These are phyloP conservation scores for Penicillium aurantiogriseum DNA, from an alignment of 2,329 filamentous ascomycete species.

Conservation along the genomic window DNA sequence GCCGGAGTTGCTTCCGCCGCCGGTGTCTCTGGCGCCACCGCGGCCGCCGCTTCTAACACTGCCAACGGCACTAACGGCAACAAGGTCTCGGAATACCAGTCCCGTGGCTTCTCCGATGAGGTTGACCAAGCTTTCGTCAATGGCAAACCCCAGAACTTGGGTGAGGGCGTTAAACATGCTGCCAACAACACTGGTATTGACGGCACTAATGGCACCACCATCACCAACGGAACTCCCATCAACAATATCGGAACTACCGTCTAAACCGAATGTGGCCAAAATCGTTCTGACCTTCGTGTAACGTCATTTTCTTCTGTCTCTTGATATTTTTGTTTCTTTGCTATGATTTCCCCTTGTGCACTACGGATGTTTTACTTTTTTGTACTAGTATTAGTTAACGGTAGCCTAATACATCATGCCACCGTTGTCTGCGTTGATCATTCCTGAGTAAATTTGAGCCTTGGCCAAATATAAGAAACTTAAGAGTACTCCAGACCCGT, in stretches of 20 bases:
- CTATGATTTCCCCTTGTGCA: slow-evolving; percentile 28
- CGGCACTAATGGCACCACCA: not conserved
- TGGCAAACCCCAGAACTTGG: slow-evolving; percentile 14
- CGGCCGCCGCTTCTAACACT: slow-evolving; percentile 5
- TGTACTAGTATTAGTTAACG: slow-evolving; percentile 21
- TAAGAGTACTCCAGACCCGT: not conserved
- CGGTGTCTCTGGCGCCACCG: slow-evolving; percentile 12
- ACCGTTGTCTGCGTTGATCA: slow-evolving; percentile 14
- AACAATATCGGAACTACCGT: slow-evolving; percentile 4
- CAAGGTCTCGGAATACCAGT: slow-evolving; percentile 17
- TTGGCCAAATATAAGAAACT: not conserved
- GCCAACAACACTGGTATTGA: slow-evolving; percentile 9
- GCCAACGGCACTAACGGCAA: slow-evolving; percentile 4
- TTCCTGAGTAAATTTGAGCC: not conserved
- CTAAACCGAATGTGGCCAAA: not conserved
- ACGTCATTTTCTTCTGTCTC: not conserved
- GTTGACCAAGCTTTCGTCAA: slow-evolving; percentile 34
- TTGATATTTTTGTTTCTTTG: slow-evolving; percentile 8
- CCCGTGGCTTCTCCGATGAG: slow-evolving; percentile 34
- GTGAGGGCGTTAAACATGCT: slow-evolving; percentile 8
- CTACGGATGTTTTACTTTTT: slow-evolving; percentile 5
- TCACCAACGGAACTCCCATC: not conserved
- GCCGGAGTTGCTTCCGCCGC: slow-evolving; percentile 15
- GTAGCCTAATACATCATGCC: slow-evolving; percentile 27
- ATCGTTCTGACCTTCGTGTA: slow-evolving; percentile 2